Evolutionary conservation across 352 stramenopile genomes (phyloP), one percentile per base, ranked within the genome.

Genomic region (Aphanomyces cochlioides): DNA sequence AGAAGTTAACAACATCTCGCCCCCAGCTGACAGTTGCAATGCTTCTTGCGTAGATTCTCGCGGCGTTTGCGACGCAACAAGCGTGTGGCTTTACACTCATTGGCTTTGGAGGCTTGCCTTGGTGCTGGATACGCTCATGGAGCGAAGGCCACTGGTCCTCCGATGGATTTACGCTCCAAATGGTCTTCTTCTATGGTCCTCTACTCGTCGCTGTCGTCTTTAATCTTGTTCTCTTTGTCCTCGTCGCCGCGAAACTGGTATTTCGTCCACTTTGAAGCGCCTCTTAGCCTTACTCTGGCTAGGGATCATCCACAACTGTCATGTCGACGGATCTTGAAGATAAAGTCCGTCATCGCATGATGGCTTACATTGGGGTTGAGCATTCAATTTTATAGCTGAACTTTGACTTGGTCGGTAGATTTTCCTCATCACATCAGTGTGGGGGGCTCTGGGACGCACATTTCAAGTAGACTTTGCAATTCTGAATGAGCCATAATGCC

Each of bases 101-200:
- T 34, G 84, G 85, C 3, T 77, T 86, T 54, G 89, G 83, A 36
- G 85, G 85, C 0, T 69, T 84, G 0, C 83, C 83, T 6, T 92
- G 85, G 53, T 92, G 85, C 60, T 90, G 85, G 85, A 78, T 92
- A 61, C 83, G 83, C n/a, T 78, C 77, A 36, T 92, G 82, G 82
- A 89, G 73, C 75, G 76, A 80, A 54, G 79, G 75, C 58, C 68
- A 83, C 56, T 92, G 85, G 83, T 77, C 69, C 3, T 5, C 61
- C 1, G 63, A 75, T 34, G 83, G 75, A 12, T 87, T 89, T 41
- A 79, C 81, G 66, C 57, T 88, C n/a, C 82, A 92, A 56, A 69
- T 92, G 28, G 69, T 76, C 28, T 66, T 88, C 47, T 89, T 90
- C 63, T 90, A 90, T 75, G 66, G 56, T 1, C 85, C 83, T 0